Evolutionary conservation across 2,329 filamentous ascomycete genomes (phyloP).

Genomic region (Penicillium sclerotigenum): DNA sequence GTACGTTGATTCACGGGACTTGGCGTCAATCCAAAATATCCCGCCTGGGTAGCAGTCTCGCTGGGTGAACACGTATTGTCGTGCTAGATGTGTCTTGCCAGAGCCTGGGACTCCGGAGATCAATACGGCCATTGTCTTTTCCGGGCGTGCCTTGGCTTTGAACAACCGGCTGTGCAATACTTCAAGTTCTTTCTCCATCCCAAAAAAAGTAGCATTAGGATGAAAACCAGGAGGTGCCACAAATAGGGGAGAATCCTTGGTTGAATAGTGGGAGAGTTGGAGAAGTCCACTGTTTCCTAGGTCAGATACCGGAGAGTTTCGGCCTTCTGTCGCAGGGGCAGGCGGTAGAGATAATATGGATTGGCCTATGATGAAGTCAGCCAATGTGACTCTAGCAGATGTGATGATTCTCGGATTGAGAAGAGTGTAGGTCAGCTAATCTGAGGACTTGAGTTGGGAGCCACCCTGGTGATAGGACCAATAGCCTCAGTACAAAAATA

Average conservation of each 20-base stretch:
- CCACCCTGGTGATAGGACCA: conserved; percentile 12
- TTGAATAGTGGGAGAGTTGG: conserved; percentile 21
- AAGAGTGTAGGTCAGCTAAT: conserved; percentile 15
- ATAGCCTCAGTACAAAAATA: conserved; percentile 16
- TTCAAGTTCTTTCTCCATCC: conserved; percentile 57
- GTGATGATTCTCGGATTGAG: conserved; percentile 9
- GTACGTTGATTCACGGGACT: conserved; percentile 56
- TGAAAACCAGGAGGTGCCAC: conserved; percentile 57
- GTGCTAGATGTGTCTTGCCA: conserved; percentile 66
- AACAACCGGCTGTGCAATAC: conserved; percentile 59
- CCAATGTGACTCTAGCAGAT: conserved; percentile 25
- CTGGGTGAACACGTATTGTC: conserved; percentile 64
- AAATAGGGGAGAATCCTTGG: conserved; percentile 34
- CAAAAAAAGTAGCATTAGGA: conserved; percentile 62
- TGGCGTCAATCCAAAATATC: conserved; percentile 67
- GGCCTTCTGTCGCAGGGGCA: conserved; percentile 23
- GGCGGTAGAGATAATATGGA: conserved; percentile 24
- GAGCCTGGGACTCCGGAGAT: conserved; percentile 63
- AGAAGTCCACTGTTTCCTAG: conserved; percentile 24
- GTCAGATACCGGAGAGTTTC: conserved; percentile 26
- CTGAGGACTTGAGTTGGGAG: conserved; percentile 18
- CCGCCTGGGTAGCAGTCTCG: conserved; percentile 61
- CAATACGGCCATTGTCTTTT: conserved; percentile 62
- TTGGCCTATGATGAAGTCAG: conserved; percentile 39
- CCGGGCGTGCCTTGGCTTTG: conserved; percentile 54